Base-by-base conservation (phyloP, 2,329 filamentous ascomycete species). In the Penicillium vulpinum region DNA sequence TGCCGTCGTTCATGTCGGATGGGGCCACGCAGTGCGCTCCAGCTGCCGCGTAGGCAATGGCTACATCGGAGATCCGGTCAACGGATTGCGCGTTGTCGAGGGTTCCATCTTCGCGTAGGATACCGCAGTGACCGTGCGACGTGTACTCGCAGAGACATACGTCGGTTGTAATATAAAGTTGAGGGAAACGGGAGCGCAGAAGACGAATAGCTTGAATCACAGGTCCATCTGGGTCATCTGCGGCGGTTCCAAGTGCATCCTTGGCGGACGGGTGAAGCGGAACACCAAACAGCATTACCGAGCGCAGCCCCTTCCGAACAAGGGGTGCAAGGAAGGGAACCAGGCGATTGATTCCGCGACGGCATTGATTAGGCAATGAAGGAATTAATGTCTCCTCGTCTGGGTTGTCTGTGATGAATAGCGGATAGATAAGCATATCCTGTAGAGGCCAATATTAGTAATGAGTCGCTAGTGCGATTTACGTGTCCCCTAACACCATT, bases 131-230 rank as follows among this genome's bases (percentile, higher is more conserved):
- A 43, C 94, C 94, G 75, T 99, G 94, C 7, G 90, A 94, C 0
- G 94, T 99, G 79, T 99, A 99, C 78, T 99, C 94, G 83, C 94
- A 99, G 8, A 99, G 88, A 72, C 94, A 97, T 57, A 99, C 94
- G 73, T 99, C 94, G 58, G 88, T 87, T 64, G 89, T 88, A 67
- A 99, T 91, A 79, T 95, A 97, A 58, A 99, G 84, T 60, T 91
- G 87, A 2, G 94, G 94, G 76, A 97, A 97, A 38, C 87, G 83
- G 63, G 90, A 85, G 65, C 91, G 88, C 56, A 99, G 83, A 29
- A 97, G 83, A 49, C 88, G 89, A 70, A 97, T 97, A 46, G 86
- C 84, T 68, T 87, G 86, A 67, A 97, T 95, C 50, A 97, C 94
- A 18, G 94, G 94, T 36, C 94, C 94, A 62, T 90, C 83, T 35